Evolutionary conservation across 345 rosid species (phyloP).

Genomic region (Linum usitatissimum): DNA sequence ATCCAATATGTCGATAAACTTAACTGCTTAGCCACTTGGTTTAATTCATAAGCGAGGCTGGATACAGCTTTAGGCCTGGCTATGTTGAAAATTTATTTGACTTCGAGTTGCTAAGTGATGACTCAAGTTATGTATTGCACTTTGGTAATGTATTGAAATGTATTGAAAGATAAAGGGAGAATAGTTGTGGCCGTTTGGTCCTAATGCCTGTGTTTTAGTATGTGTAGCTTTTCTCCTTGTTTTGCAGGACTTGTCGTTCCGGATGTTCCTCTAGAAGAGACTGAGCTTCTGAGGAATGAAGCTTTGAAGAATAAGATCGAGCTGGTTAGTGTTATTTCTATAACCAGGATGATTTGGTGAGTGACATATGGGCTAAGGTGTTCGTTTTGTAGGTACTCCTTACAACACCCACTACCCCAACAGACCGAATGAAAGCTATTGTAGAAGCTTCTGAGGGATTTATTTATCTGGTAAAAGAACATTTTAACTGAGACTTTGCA

Average conservation of each 20-base stretch:
- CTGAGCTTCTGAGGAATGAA: constrained; percentile 1
- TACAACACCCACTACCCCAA: constrained; percentile 76
- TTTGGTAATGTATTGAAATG: no score
- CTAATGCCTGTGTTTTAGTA: neutral
- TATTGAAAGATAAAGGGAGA: no score
- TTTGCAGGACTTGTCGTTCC: constrained; percentile 5
- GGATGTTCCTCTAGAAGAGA: constrained; percentile 4
- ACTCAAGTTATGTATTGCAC: no score
- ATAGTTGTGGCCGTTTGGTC: neutral
- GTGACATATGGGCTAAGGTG: neutral
- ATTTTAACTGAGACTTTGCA: neutral
- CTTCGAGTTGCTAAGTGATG: no score
- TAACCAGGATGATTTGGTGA: neutral
- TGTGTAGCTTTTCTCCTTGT: neutral
- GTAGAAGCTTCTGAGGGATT: constrained; percentile 89
- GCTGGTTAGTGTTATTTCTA: neutral
- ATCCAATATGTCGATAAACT: no score
- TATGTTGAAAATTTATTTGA: no score
- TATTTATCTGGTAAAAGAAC: constrained; percentile 61
- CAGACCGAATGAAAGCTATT: constrained; percentile 62
- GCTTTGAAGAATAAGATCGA: constrained; percentile 2
- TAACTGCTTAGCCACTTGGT: no score
- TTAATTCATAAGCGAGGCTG: no score
- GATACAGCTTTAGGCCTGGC: no score
- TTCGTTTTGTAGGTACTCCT: constrained; percentile 46